phyloP scores from a whole-genome alignment of 1,284 basidiomycete genomes.

The Trichosporon sp. region DNA sequence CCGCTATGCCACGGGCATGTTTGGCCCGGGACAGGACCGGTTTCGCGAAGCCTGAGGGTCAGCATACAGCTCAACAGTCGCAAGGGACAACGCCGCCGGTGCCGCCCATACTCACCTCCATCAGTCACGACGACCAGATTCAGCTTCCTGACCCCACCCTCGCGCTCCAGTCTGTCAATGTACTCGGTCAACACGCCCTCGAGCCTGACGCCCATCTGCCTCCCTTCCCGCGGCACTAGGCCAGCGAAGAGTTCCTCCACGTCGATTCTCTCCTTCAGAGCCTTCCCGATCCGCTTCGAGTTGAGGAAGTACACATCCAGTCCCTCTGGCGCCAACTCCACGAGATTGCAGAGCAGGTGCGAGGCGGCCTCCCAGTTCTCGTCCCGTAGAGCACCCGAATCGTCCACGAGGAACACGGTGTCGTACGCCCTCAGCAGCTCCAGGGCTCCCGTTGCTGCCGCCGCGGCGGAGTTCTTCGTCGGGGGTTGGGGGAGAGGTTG shows the following conservation, averaged over 20 bases:
- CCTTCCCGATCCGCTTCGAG: slow-evolving; percentile 49
- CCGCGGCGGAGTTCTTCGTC: not conserved
- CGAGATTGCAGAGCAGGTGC: slow-evolving; percentile 48
- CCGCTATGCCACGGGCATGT: slow-evolving; percentile 4
- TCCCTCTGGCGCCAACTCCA: slow-evolving; percentile 48
- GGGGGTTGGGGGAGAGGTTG: not conserved
- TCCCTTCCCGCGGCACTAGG: slow-evolving; percentile 47
- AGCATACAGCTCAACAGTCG: not conserved
- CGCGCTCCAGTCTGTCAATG: slow-evolving; percentile 47
- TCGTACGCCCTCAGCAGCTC: slow-evolving; percentile 52
- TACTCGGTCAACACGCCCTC: slow-evolving; percentile 52
- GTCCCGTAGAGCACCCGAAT: slow-evolving; percentile 50
- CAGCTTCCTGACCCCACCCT: slow-evolving; percentile 31
- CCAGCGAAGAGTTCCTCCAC: slow-evolving; percentile 54
- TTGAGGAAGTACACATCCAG: slow-evolving; percentile 56
- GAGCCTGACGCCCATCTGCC: slow-evolving; percentile 49
- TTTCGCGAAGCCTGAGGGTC: slow-evolving; percentile 39
- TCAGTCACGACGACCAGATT: slow-evolving; percentile 53
- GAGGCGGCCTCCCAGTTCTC: slow-evolving; percentile 49
- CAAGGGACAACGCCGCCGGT: not conserved
- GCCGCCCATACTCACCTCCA: slow-evolving; percentile 33
- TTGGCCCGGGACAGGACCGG: slow-evolving; percentile 35
- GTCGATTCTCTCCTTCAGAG: slow-evolving; percentile 39
- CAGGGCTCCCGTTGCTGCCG: slow-evolving; percentile 27
- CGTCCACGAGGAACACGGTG: slow-evolving; percentile 55